Base-by-base conservation (phyloP, 2,329 filamentous ascomycete genomes). In the Fusarium transvaalense region DNA sequence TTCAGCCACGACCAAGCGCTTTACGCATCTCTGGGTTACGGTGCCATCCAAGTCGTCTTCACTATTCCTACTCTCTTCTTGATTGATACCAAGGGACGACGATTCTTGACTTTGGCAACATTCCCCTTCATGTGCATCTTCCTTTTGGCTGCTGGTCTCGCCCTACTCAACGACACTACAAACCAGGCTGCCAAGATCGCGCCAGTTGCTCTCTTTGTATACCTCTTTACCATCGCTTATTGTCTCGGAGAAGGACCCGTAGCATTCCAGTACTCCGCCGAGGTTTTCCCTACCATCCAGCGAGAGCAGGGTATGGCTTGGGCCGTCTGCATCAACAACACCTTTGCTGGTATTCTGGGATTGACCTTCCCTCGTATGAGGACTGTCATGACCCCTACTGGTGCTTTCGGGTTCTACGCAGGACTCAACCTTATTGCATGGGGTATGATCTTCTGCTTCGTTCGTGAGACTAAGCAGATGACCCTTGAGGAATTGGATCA, bases 181-280 rank as follows among this genome's bases (percentile, higher is more conserved):
- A 47, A 31, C 12, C 29, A 37, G 3, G 25, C 46, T 3, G 60
- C 46, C 4, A 46, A 64, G 13, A 64, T 64, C 7, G 61, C 53
- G 0, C 61, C 61, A 1, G 61, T 64, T 0, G 61, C 64, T 3
- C 78, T 89, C 6, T 90, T 91, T 64, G 80, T 91, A 65, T 91
- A 88, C 78, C 75, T 91, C 15, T 92, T 91, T 66, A 86, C 84
- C 2, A 77, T 86, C 9, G 89, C 90, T 69, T 91, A 91, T 77
- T 89, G 86, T 0, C 87, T 88, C 0, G 89, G 88, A 19, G 88
- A 90, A 78, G 88, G 88, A 0, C 83, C 87, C 0, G 87, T 90
- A 1, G 87, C 87, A 0, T 90, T 88, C 75, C 84, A 85, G 19
- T 89, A 89, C 79, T 84, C 81, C 1, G 87, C 88, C 6, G 88